Evolutionary conservation across 2,329 filamentous ascomycete genomes (phyloP).

Genomic region (Aspergillus ibericus): DNA sequence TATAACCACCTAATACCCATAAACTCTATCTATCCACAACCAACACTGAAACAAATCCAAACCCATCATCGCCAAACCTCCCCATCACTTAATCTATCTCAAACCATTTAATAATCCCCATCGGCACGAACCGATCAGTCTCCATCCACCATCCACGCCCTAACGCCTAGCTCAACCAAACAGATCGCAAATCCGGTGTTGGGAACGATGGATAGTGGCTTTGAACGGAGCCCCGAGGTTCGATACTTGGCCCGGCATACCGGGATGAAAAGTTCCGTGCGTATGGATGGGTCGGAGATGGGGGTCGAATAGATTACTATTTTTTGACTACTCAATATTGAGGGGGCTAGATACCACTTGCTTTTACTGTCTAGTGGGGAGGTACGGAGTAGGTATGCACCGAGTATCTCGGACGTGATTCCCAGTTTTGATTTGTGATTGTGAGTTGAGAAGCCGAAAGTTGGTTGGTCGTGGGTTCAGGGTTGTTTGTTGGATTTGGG

Average conservation of each 20-base stretch:
- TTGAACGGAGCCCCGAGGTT: not conserved
- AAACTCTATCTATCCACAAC: not conserved
- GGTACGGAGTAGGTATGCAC: not conserved
- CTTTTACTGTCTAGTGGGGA: too few species aligned
- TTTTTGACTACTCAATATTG: too few species aligned
- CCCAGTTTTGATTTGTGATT: not conserved
- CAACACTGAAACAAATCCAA: not conserved
- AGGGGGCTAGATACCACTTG: too few species aligned
- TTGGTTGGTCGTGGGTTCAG: not conserved
- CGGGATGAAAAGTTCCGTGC: not conserved
- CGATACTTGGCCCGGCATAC: not conserved
- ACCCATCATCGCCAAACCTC: not conserved
- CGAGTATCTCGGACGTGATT: too few species aligned
- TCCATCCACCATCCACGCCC: not conserved
- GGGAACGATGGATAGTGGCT: too few species aligned
- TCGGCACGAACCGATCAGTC: not conserved
- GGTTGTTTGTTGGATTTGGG: too few species aligned
- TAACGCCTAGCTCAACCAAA: not conserved
- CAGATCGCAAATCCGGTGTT: not conserved
- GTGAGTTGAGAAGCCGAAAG: not conserved
- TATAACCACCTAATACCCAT: not conserved
- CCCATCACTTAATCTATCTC: not conserved
- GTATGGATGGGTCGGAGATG: not conserved
- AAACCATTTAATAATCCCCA: not conserved
- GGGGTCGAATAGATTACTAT: too few species aligned